Evolutionary conservation across 208 protist genomes (phyloP), one percentile per base, ranked within the genome.

Genomic region (Histomonas meleagridis): DNA sequence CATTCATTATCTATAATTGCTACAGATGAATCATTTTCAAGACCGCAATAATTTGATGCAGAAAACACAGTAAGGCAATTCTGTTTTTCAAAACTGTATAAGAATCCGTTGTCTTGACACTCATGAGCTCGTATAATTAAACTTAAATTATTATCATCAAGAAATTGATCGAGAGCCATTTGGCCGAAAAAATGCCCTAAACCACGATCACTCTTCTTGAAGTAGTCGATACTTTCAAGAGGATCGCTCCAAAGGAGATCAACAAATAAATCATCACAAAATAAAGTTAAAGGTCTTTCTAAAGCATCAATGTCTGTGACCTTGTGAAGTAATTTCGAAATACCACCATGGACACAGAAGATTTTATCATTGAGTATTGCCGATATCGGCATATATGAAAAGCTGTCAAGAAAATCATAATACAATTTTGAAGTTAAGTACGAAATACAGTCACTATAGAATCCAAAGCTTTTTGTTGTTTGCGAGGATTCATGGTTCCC

Each of bases 21-120:
- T n/a, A n/a, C n/a, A n/a, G n/a, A n/a, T n/a, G n/a, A n/a, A n/a
- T n/a, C n/a, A n/a, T n/a, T n/a, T n/a, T n/a, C n/a, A n/a, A 86
- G 32, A n/a, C 76, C 76, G 76, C 76, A 86, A 55, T 86, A 86
- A 86, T 86, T 86, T 38, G 76, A 86, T 38, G 76, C 76, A 38
- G 46, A 40, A 86, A 86, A 86, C 32, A 86, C 76, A 14, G 76
- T 86, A 55, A 86, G n/a, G 18, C n/a, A n/a, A n/a, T 57, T 9
- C 38, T 43, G 23, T 46, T n/a, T n/a, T 23, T 51, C 32, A 55
- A 51, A 46, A 0, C 21, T 57, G 2, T 38, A n/a, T 2, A 55
- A 40, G 46, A 72, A 72, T 43, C 76, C 76, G 7, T 55, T 26
- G 38, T 43, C 16, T 40, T 57, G 46, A n/a, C 76, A 86, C 26